Percentiles rank a stretch among this genome's conserved stretches.
These are phyloP conservation scores for Talaromyces islandicus DNA, from an alignment of 2,329 filamentous ascomycete species.

Conservation along the genomic window DNA sequence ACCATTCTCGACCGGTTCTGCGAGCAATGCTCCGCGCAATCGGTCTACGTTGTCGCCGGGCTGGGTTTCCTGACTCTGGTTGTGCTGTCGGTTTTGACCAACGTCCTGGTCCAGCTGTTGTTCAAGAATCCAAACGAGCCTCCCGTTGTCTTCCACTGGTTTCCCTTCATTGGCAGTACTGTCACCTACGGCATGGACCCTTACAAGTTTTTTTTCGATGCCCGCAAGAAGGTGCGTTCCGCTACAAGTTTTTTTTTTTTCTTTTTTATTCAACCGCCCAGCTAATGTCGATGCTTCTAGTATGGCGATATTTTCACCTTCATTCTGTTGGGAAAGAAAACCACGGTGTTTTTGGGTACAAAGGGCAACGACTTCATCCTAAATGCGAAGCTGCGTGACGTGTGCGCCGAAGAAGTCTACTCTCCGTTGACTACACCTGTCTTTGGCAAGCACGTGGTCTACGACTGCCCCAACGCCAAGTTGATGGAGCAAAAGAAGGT, in stretches of 20 bases:
- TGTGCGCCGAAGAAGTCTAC: slow-evolving; percentile 88
- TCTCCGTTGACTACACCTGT: slow-evolving; percentile 64
- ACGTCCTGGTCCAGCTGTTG: slow-evolving; percentile 73
- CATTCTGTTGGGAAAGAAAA: slow-evolving; percentile 78
- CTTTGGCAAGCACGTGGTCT: slow-evolving; percentile 81
- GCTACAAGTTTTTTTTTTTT: background rate
- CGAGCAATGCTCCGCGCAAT: slow-evolving; percentile 42
- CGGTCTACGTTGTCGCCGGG: slow-evolving; percentile 40
- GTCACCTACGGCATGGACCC: slow-evolving; percentile 88
- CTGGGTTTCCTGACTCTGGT: slow-evolving; percentile 44
- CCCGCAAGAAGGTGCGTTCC: slow-evolving; percentile 63
- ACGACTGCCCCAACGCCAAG: slow-evolving; percentile 86
- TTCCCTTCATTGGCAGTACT: slow-evolving; percentile 78
- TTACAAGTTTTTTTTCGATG: slow-evolving; percentile 57
- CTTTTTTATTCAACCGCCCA: background rate
- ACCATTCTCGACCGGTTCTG: slow-evolving; percentile 40
- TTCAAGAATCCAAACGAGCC: slow-evolving; percentile 78
- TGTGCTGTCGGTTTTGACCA: slow-evolving; percentile 60
- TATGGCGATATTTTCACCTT: slow-evolving; percentile 91
- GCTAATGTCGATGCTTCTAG: slow-evolving; percentile 33
- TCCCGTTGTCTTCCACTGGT: slow-evolving; percentile 59
- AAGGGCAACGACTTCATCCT: slow-evolving; percentile 88
- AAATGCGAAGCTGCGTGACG: slow-evolving; percentile 84
- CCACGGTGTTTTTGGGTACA: slow-evolving; percentile 75
- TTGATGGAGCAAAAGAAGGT: slow-evolving; percentile 96